These are phyloP conservation scores for Escovopsis sp. DNA, from an alignment of 2,329 filamentous ascomycete species.

Conservation along the genomic window DNA sequence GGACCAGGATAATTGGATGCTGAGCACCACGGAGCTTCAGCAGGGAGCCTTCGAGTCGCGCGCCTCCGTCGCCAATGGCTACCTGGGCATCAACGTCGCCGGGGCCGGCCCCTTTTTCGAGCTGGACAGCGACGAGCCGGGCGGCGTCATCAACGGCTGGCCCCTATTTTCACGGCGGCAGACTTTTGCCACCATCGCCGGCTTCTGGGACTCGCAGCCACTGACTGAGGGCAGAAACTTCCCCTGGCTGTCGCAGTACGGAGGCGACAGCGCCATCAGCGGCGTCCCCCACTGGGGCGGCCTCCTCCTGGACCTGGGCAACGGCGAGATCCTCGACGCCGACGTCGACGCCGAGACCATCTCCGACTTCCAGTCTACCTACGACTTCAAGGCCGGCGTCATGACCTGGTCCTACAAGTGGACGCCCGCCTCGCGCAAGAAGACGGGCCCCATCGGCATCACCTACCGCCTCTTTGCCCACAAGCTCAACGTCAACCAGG, in stretches of 20 bases:
- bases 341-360: conserved; percentile 44
- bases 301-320: conserved; percentile 35
- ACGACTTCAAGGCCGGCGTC: conserved; percentile 49
- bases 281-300: conserved; percentile 48
- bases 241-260: conserved; percentile 48
- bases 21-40: conserved; percentile 11
- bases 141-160: conserved; percentile 44
- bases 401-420: conserved; percentile 52
- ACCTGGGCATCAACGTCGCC: conserved; percentile 15
- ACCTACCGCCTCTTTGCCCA: conserved; percentile 52
- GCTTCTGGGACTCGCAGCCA: conserved; percentile 49
- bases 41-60: conserved; percentile 15
- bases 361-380: conserved; percentile 42
- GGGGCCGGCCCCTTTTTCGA: conserved; percentile 15
- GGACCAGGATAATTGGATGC: conserved; percentile 14
- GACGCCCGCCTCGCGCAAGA: conserved; percentile 31
- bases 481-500: conserved; percentile 45
- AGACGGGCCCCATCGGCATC: conserved; percentile 33
- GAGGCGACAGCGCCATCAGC: conserved; percentile 50
- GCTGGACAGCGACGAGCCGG: conserved; percentile 8
- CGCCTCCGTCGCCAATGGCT: conserved; percentile 17
- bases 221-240: conserved; percentile 47
- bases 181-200: conserved; percentile 51
- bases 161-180: conserved; percentile 49
- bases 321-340: conserved; percentile 42